Evolutionary conservation across 305 asterid genomes (phyloP), one percentile per base, ranked within the genome.

Genomic region (Euphrasia arctica): DNA sequence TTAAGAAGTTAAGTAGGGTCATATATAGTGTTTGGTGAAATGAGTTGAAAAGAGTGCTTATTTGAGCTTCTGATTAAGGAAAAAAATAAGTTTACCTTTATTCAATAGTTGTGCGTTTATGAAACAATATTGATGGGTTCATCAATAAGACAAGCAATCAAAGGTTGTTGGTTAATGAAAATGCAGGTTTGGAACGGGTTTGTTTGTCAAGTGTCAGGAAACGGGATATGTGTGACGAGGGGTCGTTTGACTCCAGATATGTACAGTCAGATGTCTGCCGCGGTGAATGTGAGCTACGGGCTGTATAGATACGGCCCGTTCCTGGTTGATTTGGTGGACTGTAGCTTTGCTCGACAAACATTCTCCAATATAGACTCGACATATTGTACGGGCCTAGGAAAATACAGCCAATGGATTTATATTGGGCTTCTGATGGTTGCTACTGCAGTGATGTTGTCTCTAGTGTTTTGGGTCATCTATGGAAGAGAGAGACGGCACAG

Each of bases 401-500:
- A 68, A 70, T 74, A 85, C 73, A 85, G 89, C 60, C 39, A 62
- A 69, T 80, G 80, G 85, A 86, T 88, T 8, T 90, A 88, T 34
- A 13, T 70, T 2, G 97, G 97, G 60, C 84, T 90, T 4, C 80
- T 84, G 60, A 78, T 85, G 88, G 96, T 90, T 42, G 90, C 86
- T 0, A 47, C 62, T 32, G 96, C 95, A 13, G 95, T 85, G 4
- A 67, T 91, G 90, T 63, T 83, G 54, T 91, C 98, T 29, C 77
- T 88, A 2, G 67, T 85, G 31, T 88, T 88, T 62, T 88, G 98
- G 96, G 90, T 88, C 36, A 73, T 90, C 36, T 88, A 83, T 15
- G 95, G 96, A 22, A 72, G 95, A 72, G 96, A 91, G 81, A 83
- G 96, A 66, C 80, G 81, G 8, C 97, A 87, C 80, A 88, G 96